These are phyloP conservation scores for Penicillium oxalicum DNA, from an alignment of 2,329 filamentous ascomycete species.

Conservation along the genomic window DNA sequence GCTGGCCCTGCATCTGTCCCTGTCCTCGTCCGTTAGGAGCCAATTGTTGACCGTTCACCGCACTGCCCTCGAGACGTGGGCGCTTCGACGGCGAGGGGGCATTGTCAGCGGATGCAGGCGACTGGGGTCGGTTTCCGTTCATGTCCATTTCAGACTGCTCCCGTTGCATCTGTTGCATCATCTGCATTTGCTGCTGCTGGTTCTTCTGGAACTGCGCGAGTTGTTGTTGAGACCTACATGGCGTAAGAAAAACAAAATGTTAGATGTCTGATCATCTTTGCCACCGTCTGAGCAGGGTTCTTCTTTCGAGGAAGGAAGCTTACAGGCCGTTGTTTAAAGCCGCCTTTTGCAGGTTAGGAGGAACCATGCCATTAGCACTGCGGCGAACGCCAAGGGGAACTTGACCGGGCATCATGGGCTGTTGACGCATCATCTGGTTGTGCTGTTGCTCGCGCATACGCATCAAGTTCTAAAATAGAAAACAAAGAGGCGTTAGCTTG, in stretches of 20 bases:
- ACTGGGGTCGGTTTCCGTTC: conserved; percentile 72
- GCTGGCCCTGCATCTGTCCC: conserved; percentile 64
- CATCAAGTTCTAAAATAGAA: conserved; percentile 51
- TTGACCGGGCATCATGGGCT: conserved; percentile 54
- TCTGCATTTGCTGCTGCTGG: conserved; percentile 47
- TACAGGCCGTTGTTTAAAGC: conserved; percentile 64
- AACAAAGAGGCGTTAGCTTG: neutral
- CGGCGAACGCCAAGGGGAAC: conserved; percentile 58
- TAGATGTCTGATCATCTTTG: conserved; percentile 17
- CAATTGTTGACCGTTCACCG: conserved; percentile 71
- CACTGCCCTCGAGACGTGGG: conserved; percentile 68
- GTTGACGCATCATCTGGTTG: conserved; percentile 68
- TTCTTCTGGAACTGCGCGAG: conserved; percentile 60
- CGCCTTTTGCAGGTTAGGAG: conserved; percentile 56
- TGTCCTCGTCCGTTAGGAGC: conserved; percentile 67
- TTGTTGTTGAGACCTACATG: conserved; percentile 52
- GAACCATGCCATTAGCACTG: conserved; percentile 32
- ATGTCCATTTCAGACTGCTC: conserved; percentile 84
- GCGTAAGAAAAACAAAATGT: conserved; percentile 1
- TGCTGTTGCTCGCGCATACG: conserved; percentile 70
- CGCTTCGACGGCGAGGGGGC: conserved; percentile 90
- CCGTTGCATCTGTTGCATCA: conserved; percentile 78
- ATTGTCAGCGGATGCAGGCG: conserved; percentile 76
- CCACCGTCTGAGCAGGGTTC: neutral
- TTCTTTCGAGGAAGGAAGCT: conserved; percentile 11